These are phyloP conservation scores for Apiosordaria backusii DNA, from an alignment of 495 filamentous ascomycete species.

Conservation along the genomic window DNA sequence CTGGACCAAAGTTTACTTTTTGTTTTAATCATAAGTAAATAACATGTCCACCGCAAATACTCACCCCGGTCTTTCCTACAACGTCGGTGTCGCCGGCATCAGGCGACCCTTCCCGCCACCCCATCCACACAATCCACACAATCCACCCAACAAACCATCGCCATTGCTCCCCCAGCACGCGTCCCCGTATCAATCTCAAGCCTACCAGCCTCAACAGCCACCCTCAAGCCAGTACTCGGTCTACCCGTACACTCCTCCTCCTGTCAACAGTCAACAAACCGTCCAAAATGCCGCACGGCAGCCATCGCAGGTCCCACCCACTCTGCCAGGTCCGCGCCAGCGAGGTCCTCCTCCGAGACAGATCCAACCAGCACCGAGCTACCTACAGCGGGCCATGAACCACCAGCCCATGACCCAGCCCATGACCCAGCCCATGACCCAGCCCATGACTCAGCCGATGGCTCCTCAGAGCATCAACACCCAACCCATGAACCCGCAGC, in stretches of 20 bases:
- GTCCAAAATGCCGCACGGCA: constrained; percentile 32
- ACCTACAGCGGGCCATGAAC: constrained; percentile 37
- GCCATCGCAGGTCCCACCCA: constrained; percentile 28
- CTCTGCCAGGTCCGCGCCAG: constrained; percentile 40
- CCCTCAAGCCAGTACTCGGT: constrained; percentile 28
- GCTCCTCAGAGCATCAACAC: constrained; percentile 21
- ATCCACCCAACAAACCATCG: constrained; percentile 43
- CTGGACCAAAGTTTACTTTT: constrained; percentile 26
- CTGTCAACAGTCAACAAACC: constrained; percentile 32
- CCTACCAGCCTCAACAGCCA: constrained; percentile 35
- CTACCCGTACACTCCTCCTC: constrained; percentile 35
- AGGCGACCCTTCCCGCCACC: constrained; percentile 31
- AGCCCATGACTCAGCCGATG: constrained; percentile 21
- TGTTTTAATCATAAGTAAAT: constrained; percentile 14
- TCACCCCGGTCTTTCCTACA: constrained; percentile 32
- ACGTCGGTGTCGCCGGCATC: constrained; percentile 18
- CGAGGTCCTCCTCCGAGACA: constrained; percentile 34
- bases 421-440: too few relatives aligned
- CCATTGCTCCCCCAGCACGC: constrained; percentile 41
- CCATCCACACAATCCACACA: constrained; percentile 30
- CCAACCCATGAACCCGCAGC: constrained; percentile 22
- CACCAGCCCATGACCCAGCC: constrained; percentile 23
- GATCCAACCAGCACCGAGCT: constrained; percentile 30
- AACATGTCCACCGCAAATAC: constrained; percentile 32
- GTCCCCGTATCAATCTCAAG: constrained; percentile 42